Conservation (phyloP, 441 rosid genomes). For the Syzygium syzygioides region DNA sequence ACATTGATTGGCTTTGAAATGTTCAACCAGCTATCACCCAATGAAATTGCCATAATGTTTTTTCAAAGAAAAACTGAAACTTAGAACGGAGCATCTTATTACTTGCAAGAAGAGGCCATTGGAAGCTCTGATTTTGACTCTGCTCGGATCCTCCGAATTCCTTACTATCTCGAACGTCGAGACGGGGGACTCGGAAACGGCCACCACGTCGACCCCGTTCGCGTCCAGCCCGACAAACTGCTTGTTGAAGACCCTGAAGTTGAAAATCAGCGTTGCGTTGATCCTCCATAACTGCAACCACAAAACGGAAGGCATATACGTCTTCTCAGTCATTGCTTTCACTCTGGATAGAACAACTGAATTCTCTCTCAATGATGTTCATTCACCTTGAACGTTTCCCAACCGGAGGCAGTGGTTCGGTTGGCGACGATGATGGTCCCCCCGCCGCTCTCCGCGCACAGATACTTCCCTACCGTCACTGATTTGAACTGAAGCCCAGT, state of each 20-base stretch:
- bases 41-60: neutral
- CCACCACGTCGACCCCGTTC: constrained; percentile 17
- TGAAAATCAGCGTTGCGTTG: constrained; percentile 23
- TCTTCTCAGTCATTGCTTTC: neutral
- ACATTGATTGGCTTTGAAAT: neutral
- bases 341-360: neutral
- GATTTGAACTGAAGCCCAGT: constrained; percentile 44
- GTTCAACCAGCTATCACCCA: neutral
- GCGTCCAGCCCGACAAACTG: constrained; percentile 34
- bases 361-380: neutral
- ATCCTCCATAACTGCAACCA: constrained; percentile 43
- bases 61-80: neutral
- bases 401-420: constrained; percentile 25
- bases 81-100: neutral
- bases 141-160: constrained; percentile 12
- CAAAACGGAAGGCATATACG: neutral
- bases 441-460: constrained; percentile 41
- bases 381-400: constrained; percentile 45
- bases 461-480: constrained; percentile 35
- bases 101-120: constrained; percentile 43
- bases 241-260: constrained; percentile 39
- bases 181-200: constrained; percentile 16
- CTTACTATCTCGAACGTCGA: constrained; percentile 32
- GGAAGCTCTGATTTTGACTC: constrained; percentile 38
- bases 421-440: constrained; percentile 38